Conservation (phyloP, 2,329 filamentous ascomycete genomes). For the Colletotrichum lentis region DNA sequence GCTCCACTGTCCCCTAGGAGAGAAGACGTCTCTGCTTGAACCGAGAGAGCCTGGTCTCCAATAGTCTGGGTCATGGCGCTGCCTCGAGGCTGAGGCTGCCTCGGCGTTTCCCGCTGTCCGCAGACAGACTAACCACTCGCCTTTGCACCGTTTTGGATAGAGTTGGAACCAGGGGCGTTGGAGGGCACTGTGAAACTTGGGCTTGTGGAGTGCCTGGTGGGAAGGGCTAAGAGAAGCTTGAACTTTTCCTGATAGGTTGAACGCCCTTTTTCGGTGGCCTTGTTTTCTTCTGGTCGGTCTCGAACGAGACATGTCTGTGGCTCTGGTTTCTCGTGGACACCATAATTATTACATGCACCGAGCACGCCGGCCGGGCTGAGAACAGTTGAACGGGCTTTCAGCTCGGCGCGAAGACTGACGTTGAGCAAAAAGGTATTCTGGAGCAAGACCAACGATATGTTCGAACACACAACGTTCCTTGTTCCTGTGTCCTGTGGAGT, state of each 20-base stretch:
- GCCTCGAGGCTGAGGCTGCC: conserved; percentile 6
- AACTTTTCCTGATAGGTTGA: neutral
- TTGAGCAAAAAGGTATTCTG: neutral
- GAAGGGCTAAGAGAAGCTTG: neutral
- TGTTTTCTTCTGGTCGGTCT: neutral
- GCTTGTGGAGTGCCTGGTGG: neutral
- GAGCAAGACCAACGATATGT: neutral
- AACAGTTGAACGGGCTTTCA: neutral
- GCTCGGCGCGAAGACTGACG: neutral
- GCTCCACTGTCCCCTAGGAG: no score
- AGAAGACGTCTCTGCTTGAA: neutral
- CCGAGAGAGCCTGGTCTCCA: neutral
- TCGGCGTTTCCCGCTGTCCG: neutral
- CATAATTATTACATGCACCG: neutral
- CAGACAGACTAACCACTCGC: neutral
- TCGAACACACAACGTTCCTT: neutral
- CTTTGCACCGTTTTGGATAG: conserved; percentile 18
- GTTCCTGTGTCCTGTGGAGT: neutral
- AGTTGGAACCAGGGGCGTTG: neutral
- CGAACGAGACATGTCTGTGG: neutral
- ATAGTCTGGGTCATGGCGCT: conserved; percentile 16
- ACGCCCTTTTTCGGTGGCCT: neutral
- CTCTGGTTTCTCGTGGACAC: neutral
- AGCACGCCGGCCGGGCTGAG: neutral
- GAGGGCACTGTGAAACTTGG: neutral